Conservation (phyloP, 1,139 yeast species). For the Tardiomyces digboiensis region DNA sequence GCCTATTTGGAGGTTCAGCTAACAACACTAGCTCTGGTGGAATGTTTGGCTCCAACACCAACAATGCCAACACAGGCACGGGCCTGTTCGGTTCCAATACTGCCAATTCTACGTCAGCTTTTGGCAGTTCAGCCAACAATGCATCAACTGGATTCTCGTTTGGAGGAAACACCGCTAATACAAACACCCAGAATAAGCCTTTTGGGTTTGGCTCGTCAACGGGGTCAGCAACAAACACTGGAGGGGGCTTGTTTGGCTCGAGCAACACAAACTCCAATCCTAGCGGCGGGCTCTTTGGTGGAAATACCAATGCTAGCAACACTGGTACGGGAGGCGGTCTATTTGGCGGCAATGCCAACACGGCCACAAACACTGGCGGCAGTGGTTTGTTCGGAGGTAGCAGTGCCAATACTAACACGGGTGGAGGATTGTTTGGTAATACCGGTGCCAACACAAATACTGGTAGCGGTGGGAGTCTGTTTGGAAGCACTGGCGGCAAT, state of each 20-base stretch:
- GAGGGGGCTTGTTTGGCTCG: constrained; percentile 9
- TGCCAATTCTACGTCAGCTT: constrained; percentile 6
- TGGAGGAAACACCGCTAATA: background rate
- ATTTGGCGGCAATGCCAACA: constrained; percentile 24
- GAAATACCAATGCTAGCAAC: constrained; percentile 10
- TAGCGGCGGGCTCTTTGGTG: constrained; percentile 11
- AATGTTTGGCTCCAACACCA: constrained; percentile 11
- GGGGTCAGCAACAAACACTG: constrained; percentile 6
- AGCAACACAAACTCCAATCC: constrained; percentile 1
- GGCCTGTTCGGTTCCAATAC: constrained; percentile 16
- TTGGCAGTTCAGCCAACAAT: constrained; percentile 14
- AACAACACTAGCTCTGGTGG: constrained; percentile 15
- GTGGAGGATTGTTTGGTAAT: constrained; percentile 16
- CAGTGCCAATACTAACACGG: constrained; percentile 18
- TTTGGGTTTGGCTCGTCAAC: constrained; percentile 9
- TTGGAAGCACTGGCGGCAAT: constrained; percentile 17
- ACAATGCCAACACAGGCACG: constrained; percentile 12
- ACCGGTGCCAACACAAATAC: constrained; percentile 14
- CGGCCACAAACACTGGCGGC: constrained; percentile 19
- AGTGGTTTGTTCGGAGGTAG: constrained; percentile 25
- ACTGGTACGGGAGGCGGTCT: constrained; percentile 2
- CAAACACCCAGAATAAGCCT: background rate
- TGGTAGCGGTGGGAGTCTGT: constrained; percentile 16
- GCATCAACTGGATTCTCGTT: constrained; percentile 3
- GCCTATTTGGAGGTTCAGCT: constrained; percentile 12